phyloP scores from a whole-genome alignment of 2,329 filamentous ascomycete genomes.

The Dryadomyces sulphureus region DNA sequence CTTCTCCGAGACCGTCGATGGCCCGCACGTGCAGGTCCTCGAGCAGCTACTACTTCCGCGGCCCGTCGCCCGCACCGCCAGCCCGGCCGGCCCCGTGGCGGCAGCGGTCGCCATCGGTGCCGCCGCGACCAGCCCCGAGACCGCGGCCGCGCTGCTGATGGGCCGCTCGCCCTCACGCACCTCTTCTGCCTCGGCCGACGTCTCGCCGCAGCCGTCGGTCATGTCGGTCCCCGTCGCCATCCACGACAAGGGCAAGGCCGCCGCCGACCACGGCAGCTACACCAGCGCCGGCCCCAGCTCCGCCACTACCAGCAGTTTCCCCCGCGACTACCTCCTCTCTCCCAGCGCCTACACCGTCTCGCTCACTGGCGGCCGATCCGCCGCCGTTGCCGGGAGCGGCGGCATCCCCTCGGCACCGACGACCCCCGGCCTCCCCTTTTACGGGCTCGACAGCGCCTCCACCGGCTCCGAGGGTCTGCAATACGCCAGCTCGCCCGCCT shows the following conservation, averaged over 20 bases:
- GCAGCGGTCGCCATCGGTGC: too few relatives aligned
- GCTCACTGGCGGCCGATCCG: neutral
- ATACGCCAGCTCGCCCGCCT: constrained; percentile 5
- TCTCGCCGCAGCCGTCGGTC: neutral
- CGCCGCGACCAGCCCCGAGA: neutral
- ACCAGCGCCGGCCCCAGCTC: neutral
- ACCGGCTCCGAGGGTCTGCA: constrained; percentile 8
- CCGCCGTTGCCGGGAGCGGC: neutral
- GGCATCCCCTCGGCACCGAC: neutral
- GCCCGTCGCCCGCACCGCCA: constrained; percentile 6
- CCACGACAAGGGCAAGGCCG: neutral
- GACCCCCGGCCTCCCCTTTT: constrained; percentile 2
- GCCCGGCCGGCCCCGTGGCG: too few relatives aligned
- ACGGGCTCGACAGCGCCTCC: constrained; percentile 8
- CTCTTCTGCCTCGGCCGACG: neutral
- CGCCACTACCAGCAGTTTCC: neutral
- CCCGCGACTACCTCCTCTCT: neutral
- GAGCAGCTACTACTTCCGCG: constrained; percentile 21
- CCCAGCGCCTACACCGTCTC: neutral
- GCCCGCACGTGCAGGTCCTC: constrained; percentile 11
- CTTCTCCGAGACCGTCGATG: neutral
- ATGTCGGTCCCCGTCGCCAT: neutral
- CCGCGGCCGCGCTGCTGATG: neutral
- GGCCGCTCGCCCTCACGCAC: neutral
- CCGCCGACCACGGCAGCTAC: neutral